Evolutionary conservation across 2,329 filamentous ascomycete genomes (phyloP), one percentile per base, ranked within the genome.

Genomic region (Hirsutella rhossiliensis): DNA sequence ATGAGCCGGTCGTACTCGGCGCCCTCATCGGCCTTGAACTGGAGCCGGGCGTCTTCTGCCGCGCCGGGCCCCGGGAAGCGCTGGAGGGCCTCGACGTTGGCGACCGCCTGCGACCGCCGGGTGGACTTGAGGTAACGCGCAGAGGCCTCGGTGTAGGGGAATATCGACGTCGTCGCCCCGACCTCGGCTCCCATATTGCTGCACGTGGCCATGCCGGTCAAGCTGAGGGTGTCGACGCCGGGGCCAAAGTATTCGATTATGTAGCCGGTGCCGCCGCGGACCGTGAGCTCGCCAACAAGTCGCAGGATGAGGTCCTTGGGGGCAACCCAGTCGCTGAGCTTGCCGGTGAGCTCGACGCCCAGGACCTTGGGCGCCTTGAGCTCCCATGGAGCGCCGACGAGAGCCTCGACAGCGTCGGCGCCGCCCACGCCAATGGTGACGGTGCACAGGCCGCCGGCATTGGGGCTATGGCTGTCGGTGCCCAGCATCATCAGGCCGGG

Each of bases 401-500:
- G 77, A 8, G 90, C 92, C 67, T 98, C 92, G 2, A 98, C 92
- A 20, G 92, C 92, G 66, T 98, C 92, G 20, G 92, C 92, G 58
- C 92, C 92, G 58, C 92, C 92, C 30, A 98, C 92, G 62, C 92
- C 92, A 61, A 98, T 97, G 9, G 92, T 92, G 56, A 96, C 87
- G 4, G 87, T 89, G 53, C 85, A 88, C 44, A 97, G 71, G 47
- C 92, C 92, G 55, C 92, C 92, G n/a, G 87, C 92, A 60, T 97
- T 98, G 38, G 92, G 92, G 39, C 88, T 96, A 65, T 98, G 92
- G 57, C 87, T 94, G 65, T 98, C 92, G 28, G 92, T 98, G 45
- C 92, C 92, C 36, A 98, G 76, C 88, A 98, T 97, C 89, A 98
- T 96, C 54, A 97, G 67, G 41, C 92, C 92, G 18, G 92, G 92